Evolutionary conservation across 352 stramenopile species (phyloP).

Genomic region (Globisporangium cystogenes): DNA sequence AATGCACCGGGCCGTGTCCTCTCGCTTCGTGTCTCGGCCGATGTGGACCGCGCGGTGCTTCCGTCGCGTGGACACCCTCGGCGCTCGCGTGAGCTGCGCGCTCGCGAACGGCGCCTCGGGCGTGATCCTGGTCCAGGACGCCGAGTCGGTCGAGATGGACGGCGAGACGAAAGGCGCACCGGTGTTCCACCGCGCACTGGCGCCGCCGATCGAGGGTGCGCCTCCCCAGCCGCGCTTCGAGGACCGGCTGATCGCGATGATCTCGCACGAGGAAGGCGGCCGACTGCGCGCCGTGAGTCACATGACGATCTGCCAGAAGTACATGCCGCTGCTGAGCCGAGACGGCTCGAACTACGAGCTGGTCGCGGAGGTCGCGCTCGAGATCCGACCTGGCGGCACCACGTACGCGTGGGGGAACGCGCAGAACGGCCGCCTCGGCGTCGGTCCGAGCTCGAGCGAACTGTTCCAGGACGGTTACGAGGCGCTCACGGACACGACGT

Average conservation of each 20-base stretch:
- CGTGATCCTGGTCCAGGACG: constrained; percentile 42
- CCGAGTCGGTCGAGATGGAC: constrained; percentile 15
- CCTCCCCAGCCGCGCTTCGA: constrained; percentile 2
- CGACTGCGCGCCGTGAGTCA: constrained; percentile 21
- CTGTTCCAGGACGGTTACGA: constrained; percentile 65
- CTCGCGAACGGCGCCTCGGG: constrained; percentile 41
- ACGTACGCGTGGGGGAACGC: constrained; percentile 64
- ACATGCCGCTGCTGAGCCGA: constrained; percentile 23
- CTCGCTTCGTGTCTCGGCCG: constrained; percentile 13
- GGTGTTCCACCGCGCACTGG: neutral
- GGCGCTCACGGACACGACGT: constrained; percentile 56
- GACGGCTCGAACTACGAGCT: constrained; percentile 28
- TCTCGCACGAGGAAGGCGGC: constrained; percentile 22
- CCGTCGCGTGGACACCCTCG: constrained; percentile 35
- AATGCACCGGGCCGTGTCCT: neutral
- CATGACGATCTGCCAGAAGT: constrained; percentile 15
- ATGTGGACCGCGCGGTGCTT: constrained; percentile 44
- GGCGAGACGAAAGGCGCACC: constrained; percentile 11
- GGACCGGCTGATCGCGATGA: constrained; percentile 24
- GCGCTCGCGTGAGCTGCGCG: constrained; percentile 24
- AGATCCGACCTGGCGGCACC: constrained; percentile 39
- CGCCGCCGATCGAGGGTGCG: constrained; percentile 1
- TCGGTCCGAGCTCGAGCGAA: constrained; percentile 19
- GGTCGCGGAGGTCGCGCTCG: constrained; percentile 37
- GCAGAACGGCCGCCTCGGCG: constrained; percentile 48